Conservation (phyloP, 2,329 filamentous ascomycete species). For the Sporothrix curviconia region DNA sequence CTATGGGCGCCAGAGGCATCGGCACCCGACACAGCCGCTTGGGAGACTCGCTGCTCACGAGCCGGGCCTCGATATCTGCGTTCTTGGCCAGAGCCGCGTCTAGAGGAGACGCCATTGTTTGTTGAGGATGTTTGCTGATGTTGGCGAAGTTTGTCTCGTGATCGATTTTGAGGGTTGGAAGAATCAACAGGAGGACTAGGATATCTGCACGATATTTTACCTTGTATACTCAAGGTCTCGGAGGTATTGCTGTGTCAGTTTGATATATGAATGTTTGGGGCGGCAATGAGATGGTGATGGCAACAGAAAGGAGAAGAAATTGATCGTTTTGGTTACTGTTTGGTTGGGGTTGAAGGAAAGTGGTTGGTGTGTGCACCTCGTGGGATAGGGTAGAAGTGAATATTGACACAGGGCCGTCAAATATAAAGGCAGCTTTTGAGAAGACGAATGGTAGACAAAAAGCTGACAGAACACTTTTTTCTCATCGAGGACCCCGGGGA, state of each 20-base stretch:
- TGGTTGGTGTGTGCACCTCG: not conserved
- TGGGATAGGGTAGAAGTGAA: not conserved
- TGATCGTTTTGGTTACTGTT: no score
- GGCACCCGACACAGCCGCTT: not conserved
- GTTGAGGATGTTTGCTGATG: no score
- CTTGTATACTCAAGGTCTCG: not conserved
- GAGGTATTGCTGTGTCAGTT: not conserved
- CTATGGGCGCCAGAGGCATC: not conserved
- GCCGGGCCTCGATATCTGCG: not conserved
- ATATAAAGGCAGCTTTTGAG: not conserved
- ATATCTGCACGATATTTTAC: no score
- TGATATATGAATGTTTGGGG: not conserved
- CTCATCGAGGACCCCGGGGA: not conserved
- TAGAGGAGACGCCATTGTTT: constrained; percentile 6
- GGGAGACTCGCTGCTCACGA: not conserved
- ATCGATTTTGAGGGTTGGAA: no score
- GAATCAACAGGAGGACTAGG: not conserved
- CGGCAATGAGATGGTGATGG: not conserved
- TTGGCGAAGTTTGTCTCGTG: not conserved
- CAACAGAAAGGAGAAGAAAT: no score
- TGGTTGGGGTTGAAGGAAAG: not conserved
- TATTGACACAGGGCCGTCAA: not conserved
- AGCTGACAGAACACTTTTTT: not conserved
- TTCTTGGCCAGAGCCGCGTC: not conserved
- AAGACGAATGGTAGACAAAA: not conserved